A percentile compares a stretch with the other conserved stretches of the same genome.
These are phyloP conservation scores for Piromyces finnis DNA, from an alignment of 192 early-diverging fungal species.

Conservation along the genomic window DNA sequence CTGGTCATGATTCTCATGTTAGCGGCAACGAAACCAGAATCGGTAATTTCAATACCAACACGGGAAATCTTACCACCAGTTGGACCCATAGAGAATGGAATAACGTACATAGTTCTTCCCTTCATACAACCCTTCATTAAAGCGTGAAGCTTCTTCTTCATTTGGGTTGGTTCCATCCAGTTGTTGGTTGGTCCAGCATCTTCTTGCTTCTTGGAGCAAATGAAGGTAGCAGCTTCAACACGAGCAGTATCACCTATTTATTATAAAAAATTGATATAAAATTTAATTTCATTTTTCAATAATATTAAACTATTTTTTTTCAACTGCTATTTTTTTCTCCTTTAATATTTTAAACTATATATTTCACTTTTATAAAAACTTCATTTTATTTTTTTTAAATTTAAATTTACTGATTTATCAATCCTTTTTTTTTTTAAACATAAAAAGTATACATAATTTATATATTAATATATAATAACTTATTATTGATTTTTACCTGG, in stretches of 20 bases:
- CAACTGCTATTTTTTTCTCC: too few species aligned
- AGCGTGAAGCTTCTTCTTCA: conserved; percentile 5
- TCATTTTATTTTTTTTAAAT: too few species aligned
- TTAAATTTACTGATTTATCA: too few species aligned
- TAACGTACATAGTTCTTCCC: conserved; percentile 8
- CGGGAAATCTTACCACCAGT: not conserved
- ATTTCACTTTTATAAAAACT: too few species aligned
- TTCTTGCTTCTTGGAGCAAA: conserved; percentile 2
- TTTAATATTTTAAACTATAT: too few species aligned
- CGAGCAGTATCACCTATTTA: conserved; percentile 1
- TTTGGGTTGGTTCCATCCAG: conserved; percentile 2
- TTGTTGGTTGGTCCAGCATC: conserved; percentile 9
- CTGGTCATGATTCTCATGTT: conserved; percentile 3
- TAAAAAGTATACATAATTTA: too few species aligned
- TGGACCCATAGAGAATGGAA: conserved; percentile 6
- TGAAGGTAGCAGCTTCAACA: conserved; percentile 4
- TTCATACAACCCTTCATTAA: conserved; percentile 4
- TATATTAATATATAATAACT: not conserved
- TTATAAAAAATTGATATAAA: not conserved
- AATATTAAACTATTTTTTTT: too few species aligned
- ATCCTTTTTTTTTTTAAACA: too few species aligned
- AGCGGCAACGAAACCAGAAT: conserved; percentile 4
- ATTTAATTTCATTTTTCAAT: too few species aligned
- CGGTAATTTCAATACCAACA: conserved; percentile 2
- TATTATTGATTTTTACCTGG: not conserved